Evolutionary conservation across 306 rosid species (phyloP).

Genomic region (Rosa lucieae): DNA sequence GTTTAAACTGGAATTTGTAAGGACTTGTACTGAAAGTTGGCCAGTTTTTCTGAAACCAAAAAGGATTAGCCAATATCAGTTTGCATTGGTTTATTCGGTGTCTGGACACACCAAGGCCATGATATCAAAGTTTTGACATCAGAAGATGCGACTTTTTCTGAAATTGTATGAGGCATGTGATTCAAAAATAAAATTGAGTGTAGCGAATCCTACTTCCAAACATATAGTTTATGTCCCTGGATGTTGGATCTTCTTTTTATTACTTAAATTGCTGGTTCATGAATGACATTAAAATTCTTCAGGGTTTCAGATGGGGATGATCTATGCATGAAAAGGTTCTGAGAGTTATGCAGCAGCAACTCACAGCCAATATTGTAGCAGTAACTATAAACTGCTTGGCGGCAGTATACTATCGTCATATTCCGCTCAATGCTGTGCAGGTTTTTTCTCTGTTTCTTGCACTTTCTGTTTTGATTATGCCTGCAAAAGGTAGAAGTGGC

Average conservation of each 20-base stretch:
- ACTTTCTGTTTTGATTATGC: background rate
- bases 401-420: slow-evolving; percentile 46
- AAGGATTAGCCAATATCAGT: background rate
- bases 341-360: slow-evolving; percentile 84
- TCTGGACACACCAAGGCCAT: background rate
- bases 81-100: background rate
- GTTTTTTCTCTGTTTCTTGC: slow-evolving; percentile 39
- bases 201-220: background rate
- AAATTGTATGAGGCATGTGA: background rate
- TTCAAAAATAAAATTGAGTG: background rate
- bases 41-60: background rate
- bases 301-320: slow-evolving; percentile 93
- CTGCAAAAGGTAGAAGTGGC: too few species aligned
- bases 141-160: background rate
- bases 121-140: background rate
- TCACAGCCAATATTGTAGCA: slow-evolving; percentile 5
- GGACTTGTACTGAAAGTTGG: background rate
- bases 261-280: slow-evolving; percentile 1
- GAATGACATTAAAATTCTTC: slow-evolving; percentile 14
- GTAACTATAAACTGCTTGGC: slow-evolving; percentile 2
- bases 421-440: slow-evolving; percentile 90
- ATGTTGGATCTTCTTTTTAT: background rate
- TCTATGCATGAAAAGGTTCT: slow-evolving; percentile 77
- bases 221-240: background rate
- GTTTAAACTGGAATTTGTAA: too few species aligned